A percentile compares a stretch with the other conserved stretches of the same genome.
Conservation (phyloP, 2,329 filamentous ascomycete species). For the Colletotrichum lentis region DNA sequence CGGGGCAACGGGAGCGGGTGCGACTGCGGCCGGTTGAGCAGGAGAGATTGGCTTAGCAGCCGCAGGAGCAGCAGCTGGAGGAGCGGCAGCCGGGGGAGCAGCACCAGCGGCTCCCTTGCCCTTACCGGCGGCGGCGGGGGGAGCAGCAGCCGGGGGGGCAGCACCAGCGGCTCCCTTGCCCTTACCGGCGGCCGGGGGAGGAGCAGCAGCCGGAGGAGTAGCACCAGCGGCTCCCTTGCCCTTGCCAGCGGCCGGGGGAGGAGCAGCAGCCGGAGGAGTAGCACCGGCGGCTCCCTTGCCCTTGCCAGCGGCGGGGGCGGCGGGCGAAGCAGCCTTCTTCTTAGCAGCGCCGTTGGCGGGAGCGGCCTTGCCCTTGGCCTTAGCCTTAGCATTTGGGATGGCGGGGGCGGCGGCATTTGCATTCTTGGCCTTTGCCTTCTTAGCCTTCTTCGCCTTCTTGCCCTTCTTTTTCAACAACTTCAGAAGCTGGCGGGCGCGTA, state of each 20-base stretch:
- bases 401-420: neutral
- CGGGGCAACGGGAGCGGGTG: slow-evolving; percentile 27
- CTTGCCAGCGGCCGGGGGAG: too few relatives aligned
- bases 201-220: neutral
- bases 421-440: slow-evolving; percentile 25
- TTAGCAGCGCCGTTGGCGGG: slow-evolving; percentile 10
- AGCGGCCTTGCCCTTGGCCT: slow-evolving; percentile 28
- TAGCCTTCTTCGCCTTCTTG: slow-evolving; percentile 28
- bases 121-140: slow-evolving; percentile 1
- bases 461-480: slow-evolving; percentile 29
- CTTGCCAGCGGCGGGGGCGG: slow-evolving; percentile 13
- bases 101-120: too few relatives aligned
- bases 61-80: neutral
- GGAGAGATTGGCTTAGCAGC: slow-evolving; percentile 5
- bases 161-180: too few relatives aligned
- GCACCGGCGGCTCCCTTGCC: slow-evolving; percentile 18
- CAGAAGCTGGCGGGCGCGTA: slow-evolving; percentile 26
- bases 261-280: slow-evolving; percentile 13
- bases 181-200: too few relatives aligned
- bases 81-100: too few relatives aligned
- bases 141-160: slow-evolving; percentile 3
- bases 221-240: too few relatives aligned
- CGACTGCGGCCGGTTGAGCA: slow-evolving; percentile 15
- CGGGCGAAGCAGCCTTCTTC: slow-evolving; percentile 3
- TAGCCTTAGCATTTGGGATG: too few relatives aligned